phyloP scores from a whole-genome alignment of 176 grass and related monocot species.

The Carex kokanica region DNA sequence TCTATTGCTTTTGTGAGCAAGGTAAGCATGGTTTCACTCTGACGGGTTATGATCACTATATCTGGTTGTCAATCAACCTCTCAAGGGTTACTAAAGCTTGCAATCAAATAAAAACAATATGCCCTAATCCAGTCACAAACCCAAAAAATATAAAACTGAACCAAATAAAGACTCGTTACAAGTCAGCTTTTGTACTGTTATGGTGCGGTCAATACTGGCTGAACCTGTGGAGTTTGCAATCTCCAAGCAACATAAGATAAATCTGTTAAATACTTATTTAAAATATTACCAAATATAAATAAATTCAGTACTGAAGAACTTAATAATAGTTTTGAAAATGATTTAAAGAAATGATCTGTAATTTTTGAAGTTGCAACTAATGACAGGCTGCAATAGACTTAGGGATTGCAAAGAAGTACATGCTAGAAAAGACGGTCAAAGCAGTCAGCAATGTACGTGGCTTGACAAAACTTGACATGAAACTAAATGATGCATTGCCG shows the following conservation, averaged over 20 bases:
- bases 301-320: background rate
- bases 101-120: background rate
- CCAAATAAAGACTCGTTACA: background rate
- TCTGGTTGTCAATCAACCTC: background rate
- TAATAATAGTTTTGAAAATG: background rate
- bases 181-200: background rate
- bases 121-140: background rate
- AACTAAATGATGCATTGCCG: constrained; percentile 76
- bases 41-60: constrained; percentile 10
- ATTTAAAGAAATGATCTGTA: background rate
- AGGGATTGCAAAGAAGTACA: constrained; percentile 46
- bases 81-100: constrained; percentile 1
- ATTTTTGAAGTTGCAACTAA: constrained; percentile 9
- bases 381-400: constrained; percentile 68
- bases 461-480: constrained; percentile 84
- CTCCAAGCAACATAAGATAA: background rate
- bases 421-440: constrained; percentile 66
- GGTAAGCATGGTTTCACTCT: constrained; percentile 36
- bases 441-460: constrained; percentile 52
- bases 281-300: background rate
- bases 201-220: background rate
- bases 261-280: background rate
- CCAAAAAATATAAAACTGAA: background rate
- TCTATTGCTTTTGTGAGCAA: constrained; percentile 97
- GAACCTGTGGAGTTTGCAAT: background rate